phyloP scores from a whole-genome alignment of 2,329 filamentous ascomycete species.

The Onygenales sp. region DNA sequence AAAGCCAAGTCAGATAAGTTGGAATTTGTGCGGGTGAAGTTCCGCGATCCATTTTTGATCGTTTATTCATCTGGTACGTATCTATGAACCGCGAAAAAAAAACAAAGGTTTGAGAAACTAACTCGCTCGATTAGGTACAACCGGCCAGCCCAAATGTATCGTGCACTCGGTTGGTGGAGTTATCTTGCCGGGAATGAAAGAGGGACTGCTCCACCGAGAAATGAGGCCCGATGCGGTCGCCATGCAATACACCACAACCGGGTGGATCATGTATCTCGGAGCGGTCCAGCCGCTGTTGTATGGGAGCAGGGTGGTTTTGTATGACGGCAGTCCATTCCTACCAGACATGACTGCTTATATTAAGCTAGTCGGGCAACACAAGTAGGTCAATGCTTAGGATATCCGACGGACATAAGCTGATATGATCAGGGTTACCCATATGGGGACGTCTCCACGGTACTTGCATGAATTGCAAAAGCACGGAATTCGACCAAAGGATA shows the following conservation, averaged over 20 bases:
- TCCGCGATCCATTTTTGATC: slow-evolving; percentile 67
- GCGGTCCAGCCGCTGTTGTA: slow-evolving; percentile 50
- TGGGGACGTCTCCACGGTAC: slow-evolving; percentile 70
- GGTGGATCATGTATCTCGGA: slow-evolving; percentile 81
- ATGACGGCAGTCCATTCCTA: slow-evolving; percentile 72
- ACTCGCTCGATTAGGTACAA: slow-evolving; percentile 54
- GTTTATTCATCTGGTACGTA: slow-evolving; percentile 61
- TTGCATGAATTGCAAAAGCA: slow-evolving; percentile 62
- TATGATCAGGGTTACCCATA: slow-evolving; percentile 50
- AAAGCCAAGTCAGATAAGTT: slow-evolving; percentile 25
- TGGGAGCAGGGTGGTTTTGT: slow-evolving; percentile 58
- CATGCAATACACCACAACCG: slow-evolving; percentile 59
- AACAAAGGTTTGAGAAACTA: neutral
- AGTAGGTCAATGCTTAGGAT: slow-evolving; percentile 14
- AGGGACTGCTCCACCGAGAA: slow-evolving; percentile 46
- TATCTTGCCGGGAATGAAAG: slow-evolving; percentile 43
- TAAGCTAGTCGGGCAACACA: slow-evolving; percentile 51
- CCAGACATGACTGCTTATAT: slow-evolving; percentile 58
- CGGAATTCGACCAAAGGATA: slow-evolving; percentile 50
- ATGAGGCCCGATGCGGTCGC: slow-evolving; percentile 33
- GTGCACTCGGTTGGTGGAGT: slow-evolving; percentile 54
- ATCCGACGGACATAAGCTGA: neutral
- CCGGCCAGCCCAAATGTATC: slow-evolving; percentile 75
- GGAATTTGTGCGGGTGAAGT: slow-evolving; percentile 53
- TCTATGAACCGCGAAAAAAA: neutral